Base-by-base conservation (phyloP, 2,329 filamentous ascomycete genomes). In the Verticillium nonalfalfae region DNA sequence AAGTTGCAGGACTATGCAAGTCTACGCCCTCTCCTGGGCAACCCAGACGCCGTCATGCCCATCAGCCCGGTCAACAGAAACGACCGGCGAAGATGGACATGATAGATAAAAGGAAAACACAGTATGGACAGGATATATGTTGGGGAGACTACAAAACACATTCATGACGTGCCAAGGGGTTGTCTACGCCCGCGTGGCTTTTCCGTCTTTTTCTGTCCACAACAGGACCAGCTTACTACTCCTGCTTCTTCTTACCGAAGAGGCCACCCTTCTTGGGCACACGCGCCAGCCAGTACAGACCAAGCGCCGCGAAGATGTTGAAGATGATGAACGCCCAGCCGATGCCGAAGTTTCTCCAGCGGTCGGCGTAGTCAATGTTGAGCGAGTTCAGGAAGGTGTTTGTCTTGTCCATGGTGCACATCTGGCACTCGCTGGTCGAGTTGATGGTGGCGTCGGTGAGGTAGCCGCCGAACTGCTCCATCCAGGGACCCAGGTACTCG, bases 311-410 rank as follows among this genome's bases (percentile, higher is more conserved):
- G 35, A 72, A 71, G n/a, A 86, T 71, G 68, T 88, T 88, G 70
- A 87, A 85, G 13, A 78, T 70, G 60, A 87, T 79, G 63, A 84
- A 89, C 0, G 78, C 80, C 76, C 82, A 87, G 59, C 87, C 74
- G 33, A 90, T 73, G 1, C 86, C 88, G 69, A 88, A 88, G 70
- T 91, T 89, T 61, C 87, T 81, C 88, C 88, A 91, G 33, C 86
- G 76, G 34, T 89, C 76, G 34, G 65, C 70, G 69, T 88, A 90
- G 62, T 78, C 70, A 61, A 83, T 79, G 57, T 78, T 75, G 56
- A 85, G 79, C 0, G 63, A 62, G 0, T 77, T 69, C 38, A 88
- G 73, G 68, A 79, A 85, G 3, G 68, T 64, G 67, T 88, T 84
- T 1, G 84, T 86, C 15, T 81, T 71, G 7, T 70, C 68, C 7